phyloP scores from a whole-genome alignment of 768 basidiomycete species.

The Lactarius deliciosus region DNA sequence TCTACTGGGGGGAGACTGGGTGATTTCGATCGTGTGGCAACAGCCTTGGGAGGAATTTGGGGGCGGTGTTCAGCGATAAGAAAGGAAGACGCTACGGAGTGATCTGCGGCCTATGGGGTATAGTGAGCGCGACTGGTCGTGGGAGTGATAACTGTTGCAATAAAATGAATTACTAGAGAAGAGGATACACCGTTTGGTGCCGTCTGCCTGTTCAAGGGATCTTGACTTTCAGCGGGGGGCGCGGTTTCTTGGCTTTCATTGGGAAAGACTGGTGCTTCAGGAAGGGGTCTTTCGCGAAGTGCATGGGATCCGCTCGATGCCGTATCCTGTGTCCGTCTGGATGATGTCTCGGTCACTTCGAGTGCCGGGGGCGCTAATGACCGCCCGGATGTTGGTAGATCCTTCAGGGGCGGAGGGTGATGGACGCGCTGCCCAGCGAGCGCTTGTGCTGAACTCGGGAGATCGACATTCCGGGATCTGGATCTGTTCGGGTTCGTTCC shows the following conservation, averaged over 20 bases:
- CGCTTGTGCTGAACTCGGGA: not conserved
- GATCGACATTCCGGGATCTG: not conserved
- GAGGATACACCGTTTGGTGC: not conserved
- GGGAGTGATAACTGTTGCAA: not conserved
- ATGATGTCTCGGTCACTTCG: not conserved
- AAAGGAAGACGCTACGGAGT: not conserved
- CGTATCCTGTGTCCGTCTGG: not conserved
- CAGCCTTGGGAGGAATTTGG: not conserved
- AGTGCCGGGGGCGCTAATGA: not conserved
- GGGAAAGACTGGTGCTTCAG: not conserved
- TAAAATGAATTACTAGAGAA: not conserved
- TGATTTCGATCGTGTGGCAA: not conserved
- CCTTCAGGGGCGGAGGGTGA: not conserved
- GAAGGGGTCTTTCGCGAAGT: not conserved
- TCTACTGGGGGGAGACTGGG: not conserved
- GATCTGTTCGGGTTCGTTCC: not conserved
- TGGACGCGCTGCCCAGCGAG: not conserved
- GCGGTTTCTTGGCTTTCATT: not conserved
- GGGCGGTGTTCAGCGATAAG: not conserved
- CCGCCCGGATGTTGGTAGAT: not conserved
- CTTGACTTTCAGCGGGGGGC: not conserved
- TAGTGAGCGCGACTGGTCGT: not conserved
- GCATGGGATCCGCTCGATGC: not conserved
- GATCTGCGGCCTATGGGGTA: not conserved
- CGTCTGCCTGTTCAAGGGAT: not conserved